Conservation (phyloP, 2,329 filamentous ascomycete genomes). For the Blumeria graminis region DNA sequence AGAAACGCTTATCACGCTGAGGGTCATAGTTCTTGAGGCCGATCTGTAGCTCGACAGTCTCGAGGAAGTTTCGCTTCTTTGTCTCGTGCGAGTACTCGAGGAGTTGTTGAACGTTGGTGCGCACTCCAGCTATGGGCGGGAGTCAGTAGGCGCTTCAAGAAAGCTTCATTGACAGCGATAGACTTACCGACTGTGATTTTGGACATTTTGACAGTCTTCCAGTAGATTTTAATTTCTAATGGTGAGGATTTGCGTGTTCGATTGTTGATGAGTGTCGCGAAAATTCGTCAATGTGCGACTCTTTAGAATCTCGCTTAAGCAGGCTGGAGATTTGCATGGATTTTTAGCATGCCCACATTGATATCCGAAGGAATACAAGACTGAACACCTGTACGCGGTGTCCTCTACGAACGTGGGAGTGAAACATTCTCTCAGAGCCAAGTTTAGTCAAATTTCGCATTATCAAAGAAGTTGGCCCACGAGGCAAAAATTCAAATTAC, state of each 20-base stretch:
- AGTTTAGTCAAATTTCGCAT: too few species aligned
- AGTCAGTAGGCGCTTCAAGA: neutral
- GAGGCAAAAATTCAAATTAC: too few species aligned
- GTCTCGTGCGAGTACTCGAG: slow-evolving; percentile 86
- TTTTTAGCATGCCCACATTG: too few species aligned
- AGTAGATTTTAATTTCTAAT: slow-evolving; percentile 51
- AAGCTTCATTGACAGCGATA: neutral
- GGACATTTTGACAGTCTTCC: slow-evolving; percentile 76
- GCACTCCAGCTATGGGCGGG: slow-evolving; percentile 54
- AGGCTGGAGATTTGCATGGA: too few species aligned
- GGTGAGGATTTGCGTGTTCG: slow-evolving; percentile 32
- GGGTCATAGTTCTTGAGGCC: slow-evolving; percentile 98
- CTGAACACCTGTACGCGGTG: too few species aligned
- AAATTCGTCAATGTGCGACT: too few species aligned
- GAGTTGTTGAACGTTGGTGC: slow-evolving; percentile 77
- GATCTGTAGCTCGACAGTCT: slow-evolving; percentile 81
- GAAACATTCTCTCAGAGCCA: too few species aligned
- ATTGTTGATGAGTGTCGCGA: neutral
- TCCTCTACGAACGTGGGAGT: too few species aligned
- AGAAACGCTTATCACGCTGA: slow-evolving; percentile 99
- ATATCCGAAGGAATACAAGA: too few species aligned
- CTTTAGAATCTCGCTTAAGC: too few species aligned
- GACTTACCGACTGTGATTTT: slow-evolving; percentile 55
- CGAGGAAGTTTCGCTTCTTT: slow-evolving; percentile 97
- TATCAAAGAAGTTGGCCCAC: too few species aligned